Base-by-base conservation (phyloP, 768 basidiomycete species). In the Roridomyces roridus region DNA sequence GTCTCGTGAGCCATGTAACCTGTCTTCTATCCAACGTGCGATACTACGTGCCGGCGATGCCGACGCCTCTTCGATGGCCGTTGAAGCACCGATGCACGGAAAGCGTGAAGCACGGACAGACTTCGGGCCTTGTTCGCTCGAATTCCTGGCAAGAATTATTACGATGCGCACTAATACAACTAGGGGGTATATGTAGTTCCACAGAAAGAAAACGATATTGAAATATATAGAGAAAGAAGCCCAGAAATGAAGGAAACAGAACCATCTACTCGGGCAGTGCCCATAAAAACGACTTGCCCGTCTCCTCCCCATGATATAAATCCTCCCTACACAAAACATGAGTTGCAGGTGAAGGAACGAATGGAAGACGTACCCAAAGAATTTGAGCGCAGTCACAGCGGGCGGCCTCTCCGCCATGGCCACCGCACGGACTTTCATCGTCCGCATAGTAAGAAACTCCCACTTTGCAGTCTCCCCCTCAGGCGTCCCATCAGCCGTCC, bases 401-500 rank as follows among this genome's bases (percentile, higher is more conserved):
- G 86, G 83, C 0, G 77, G 68, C 26, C 81, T 74, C 46, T 77
- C 77, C 14, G 65, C 67, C 44, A 63, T 65, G 62, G 76, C 72
- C 44, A 63, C 65, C 61, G 76, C 72, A 64, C 83, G 78, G 49
- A 81, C 80, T 69, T 87, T 84, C 79, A 96, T 79, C 54, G 80
- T 82, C 62, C 89, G 77, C 52, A 92, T 74, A 14, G 85, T 84
- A 10, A 83, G 74, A 72, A 96, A 88, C 65, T 87, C 80, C 92
- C 92, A 95, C 46, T 75, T 74, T 2, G 92, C 87, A 64, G 80
- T 83, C 65, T 87, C 80, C 0, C 82, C 87, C 50, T 80, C 75
- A 0, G 83, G 85, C 0, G 91, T 89, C 12, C 85, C 84, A 56
- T 94, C 88, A 0, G 91, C 82, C 15, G 85, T 89, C 89, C 94